Percentiles rank a stretch among this genome's conserved stretches.
Evolutionary conservation across 305 asterid species (phyloP).

Genomic region (Fraxinus velutina): DNA sequence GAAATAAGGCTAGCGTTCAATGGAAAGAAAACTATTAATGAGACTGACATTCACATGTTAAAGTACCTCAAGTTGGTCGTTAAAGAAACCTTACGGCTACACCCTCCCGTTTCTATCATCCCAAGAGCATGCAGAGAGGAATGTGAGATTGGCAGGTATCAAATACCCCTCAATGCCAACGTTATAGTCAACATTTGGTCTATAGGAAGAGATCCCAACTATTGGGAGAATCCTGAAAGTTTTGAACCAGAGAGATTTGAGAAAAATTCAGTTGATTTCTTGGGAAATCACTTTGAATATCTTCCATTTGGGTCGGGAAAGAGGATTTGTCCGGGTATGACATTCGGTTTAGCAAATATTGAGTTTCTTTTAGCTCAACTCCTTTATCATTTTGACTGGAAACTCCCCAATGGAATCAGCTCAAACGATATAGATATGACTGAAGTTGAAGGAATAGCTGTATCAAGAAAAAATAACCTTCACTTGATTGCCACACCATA

Average conservation of each 20-base stretch:
- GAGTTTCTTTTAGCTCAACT: conserved; percentile 4
- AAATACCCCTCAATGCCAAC: not conserved
- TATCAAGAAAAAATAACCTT: conserved; percentile 8
- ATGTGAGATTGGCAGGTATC: not conserved
- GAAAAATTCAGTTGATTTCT: not conserved
- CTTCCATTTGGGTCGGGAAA: conserved; percentile 9
- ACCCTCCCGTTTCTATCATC: not conserved
- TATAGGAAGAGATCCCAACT: not conserved
- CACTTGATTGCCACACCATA: conserved; percentile 11
- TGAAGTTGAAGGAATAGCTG: conserved; percentile 11
- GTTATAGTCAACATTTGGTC: not conserved
- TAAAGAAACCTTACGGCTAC: not conserved
- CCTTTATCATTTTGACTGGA: conserved; percentile 23
- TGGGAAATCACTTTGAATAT: conserved; percentile 13
- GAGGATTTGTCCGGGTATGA: conserved; percentile 23
- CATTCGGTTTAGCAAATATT: conserved; percentile 21
- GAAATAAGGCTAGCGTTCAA: not conserved
- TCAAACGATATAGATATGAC: conserved; percentile 22
- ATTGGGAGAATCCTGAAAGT: conserved; percentile 15
- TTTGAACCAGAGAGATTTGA: conserved; percentile 31
- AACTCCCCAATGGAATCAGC: conserved; percentile 15
- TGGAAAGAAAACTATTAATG: not conserved
- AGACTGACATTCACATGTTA: not conserved
- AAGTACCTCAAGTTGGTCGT: not conserved
- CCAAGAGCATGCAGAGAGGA: not conserved